A percentile compares a stretch with the other conserved stretches of the same genome.
Conservation (phyloP, 2,329 filamentous ascomycete species). For the Westerdykella aurantiaca region DNA sequence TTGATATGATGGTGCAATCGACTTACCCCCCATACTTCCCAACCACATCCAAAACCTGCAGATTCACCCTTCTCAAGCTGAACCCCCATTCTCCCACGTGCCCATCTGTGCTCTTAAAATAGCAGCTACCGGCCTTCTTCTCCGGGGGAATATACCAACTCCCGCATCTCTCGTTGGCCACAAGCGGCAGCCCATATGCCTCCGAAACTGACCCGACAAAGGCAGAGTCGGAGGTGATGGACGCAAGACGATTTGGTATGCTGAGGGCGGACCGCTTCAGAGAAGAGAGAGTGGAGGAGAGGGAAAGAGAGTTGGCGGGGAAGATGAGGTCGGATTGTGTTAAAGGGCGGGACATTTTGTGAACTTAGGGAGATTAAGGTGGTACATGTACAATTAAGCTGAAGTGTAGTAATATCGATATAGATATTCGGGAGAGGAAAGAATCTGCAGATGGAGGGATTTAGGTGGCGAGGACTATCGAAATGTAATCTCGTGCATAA, state of each 20-base stretch:
- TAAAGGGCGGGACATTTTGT: slow-evolving; percentile 21
- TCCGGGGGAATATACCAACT: slow-evolving; percentile 81
- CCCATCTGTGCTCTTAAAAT: slow-evolving; percentile 98
- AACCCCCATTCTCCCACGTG: slow-evolving; percentile 89
- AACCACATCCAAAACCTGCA: slow-evolving; percentile 69
- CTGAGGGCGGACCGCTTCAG: slow-evolving; percentile 73
- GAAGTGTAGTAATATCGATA: no score
- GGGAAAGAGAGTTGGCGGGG: slow-evolving; percentile 53
- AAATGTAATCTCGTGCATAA: no score
- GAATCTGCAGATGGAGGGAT: no score
- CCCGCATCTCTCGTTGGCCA: slow-evolving; percentile 92
- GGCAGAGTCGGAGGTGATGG: slow-evolving; percentile 67
- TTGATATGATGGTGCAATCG: not conserved
- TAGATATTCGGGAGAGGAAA: no score
- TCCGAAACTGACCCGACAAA: slow-evolving; percentile 63
- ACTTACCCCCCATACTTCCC: slow-evolving; percentile 60
- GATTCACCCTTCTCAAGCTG: slow-evolving; percentile 74
- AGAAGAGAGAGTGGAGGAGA: slow-evolving; percentile 61
- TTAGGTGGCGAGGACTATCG: no score
- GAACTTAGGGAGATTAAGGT: no score
- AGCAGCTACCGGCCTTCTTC: slow-evolving; percentile 66
- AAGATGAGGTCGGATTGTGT: slow-evolving; percentile 47
- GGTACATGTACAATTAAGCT: no score
- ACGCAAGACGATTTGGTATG: slow-evolving; percentile 73
- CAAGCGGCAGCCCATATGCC: slow-evolving; percentile 59